A percentile compares a stretch with the other conserved stretches of the same genome.
Conservation (phyloP, 108 stramenopile genomes). For the Ochromonas danica region DNA sequence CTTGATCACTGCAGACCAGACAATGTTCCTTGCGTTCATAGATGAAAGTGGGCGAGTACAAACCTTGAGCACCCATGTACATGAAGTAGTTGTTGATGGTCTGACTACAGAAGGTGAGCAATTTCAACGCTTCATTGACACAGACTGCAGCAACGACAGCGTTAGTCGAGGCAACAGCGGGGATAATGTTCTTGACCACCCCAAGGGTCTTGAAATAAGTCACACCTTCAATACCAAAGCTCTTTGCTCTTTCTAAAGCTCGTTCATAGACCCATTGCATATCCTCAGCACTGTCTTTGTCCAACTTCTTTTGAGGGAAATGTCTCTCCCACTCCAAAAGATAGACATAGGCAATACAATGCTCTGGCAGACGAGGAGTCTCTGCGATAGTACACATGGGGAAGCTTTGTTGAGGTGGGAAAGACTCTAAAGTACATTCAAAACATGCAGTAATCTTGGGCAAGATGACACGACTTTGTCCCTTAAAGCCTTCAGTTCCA, state of each 20-base stretch:
- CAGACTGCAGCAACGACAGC: constrained; percentile 67
- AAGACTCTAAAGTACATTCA: constrained; percentile 91
- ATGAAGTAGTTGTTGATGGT: constrained; percentile 79
- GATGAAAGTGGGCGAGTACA: constrained; percentile 81
- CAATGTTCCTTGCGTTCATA: constrained; percentile 82
- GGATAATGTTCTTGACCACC: constrained; percentile 58
- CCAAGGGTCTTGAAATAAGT: constrained; percentile 51
- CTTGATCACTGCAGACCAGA: constrained; percentile 68
- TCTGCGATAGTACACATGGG: constrained; percentile 98
- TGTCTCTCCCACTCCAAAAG: constrained; percentile 83
- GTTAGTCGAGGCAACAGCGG: constrained; percentile 58
- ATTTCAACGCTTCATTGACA: constrained; percentile 90
- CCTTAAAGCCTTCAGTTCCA: constrained; percentile 98
- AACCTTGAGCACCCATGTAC: constrained; percentile 55
- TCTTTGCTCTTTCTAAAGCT: constrained; percentile 13
- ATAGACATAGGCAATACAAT: constrained; percentile 95
- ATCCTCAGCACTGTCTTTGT: constrained; percentile 35
- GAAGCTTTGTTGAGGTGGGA: constrained; percentile 86
- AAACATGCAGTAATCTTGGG: constrained; percentile 95
- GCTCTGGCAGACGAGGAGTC: constrained; percentile 95
- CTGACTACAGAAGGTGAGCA: constrained; percentile 84
- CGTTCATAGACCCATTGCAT: constrained; percentile 38
- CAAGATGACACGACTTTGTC: constrained; percentile 93
- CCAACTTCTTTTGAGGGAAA: constrained; percentile 37
- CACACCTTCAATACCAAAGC: constrained; percentile 49